Percentiles rank a stretch among this genome's conserved stretches.
These are phyloP conservation scores for Tricharina praecox DNA, from an alignment of 495 filamentous ascomycete species.

Conservation along the genomic window DNA sequence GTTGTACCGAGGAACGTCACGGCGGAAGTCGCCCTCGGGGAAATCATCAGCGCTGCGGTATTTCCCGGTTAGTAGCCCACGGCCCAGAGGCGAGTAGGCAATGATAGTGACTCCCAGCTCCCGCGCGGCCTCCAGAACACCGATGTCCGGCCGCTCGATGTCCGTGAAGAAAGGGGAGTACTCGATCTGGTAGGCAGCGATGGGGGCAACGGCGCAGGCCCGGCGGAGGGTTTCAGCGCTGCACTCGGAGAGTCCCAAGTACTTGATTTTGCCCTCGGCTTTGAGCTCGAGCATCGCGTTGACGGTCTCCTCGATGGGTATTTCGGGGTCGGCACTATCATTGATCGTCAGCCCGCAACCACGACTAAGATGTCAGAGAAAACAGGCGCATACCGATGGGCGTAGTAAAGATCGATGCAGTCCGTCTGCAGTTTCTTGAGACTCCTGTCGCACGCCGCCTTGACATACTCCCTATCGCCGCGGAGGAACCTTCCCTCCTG, in stretches of 20 bases:
- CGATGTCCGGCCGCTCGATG: slow-evolving; percentile 29
- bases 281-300: slow-evolving; percentile 62
- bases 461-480: slow-evolving; percentile 41
- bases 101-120: slow-evolving; percentile 39
- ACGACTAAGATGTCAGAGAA: slow-evolving; percentile 10
- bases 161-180: slow-evolving; percentile 68
- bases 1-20: slow-evolving; percentile 3
- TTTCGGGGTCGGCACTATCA: slow-evolving; percentile 30
- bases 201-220: slow-evolving; percentile 44
- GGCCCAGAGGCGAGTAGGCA: slow-evolving; percentile 43
- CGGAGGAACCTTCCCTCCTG: background rate
- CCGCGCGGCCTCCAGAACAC: slow-evolving; percentile 34
- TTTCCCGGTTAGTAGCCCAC: slow-evolving; percentile 39
- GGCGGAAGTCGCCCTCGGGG: slow-evolving; percentile 31
- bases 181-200: slow-evolving; percentile 82
- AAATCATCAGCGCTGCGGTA: slow-evolving; percentile 34
- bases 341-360: slow-evolving; percentile 17
- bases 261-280: slow-evolving; percentile 49
- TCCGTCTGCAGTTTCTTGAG: slow-evolving; percentile 54
- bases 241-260: slow-evolving; percentile 76
- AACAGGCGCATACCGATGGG: slow-evolving; percentile 54
- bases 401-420: slow-evolving; percentile 67
- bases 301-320: slow-evolving; percentile 45
- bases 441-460: slow-evolving; percentile 50
- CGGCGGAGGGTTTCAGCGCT: slow-evolving; percentile 53